These are phyloP conservation scores for Cladosporium sp. DNA, from an alignment of 2,329 filamentous ascomycete genomes.

Conservation along the genomic window DNA sequence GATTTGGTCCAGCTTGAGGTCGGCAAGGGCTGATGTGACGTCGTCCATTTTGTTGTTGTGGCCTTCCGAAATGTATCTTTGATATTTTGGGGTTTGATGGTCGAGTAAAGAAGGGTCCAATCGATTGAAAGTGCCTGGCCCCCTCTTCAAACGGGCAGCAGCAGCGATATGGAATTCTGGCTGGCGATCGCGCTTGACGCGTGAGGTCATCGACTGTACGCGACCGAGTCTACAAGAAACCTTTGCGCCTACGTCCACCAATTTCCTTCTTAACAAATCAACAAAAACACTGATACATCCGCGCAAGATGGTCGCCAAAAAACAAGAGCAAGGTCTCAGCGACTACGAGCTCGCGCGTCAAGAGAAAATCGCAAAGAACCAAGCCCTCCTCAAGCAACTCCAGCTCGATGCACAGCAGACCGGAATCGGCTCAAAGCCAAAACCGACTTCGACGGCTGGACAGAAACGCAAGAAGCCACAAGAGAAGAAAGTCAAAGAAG, in stretches of 20 bases:
- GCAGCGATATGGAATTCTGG: constrained; percentile 3
- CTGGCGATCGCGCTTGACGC: background rate
- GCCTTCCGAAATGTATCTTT: background rate
- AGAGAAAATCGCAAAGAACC: constrained; percentile 84
- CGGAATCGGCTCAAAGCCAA: constrained; percentile 61
- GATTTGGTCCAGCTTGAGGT: constrained; percentile 33
- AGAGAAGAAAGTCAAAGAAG: constrained; percentile 58
- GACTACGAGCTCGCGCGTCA: constrained; percentile 83
- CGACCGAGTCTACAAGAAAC: background rate
- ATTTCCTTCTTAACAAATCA: background rate
- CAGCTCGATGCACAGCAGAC: constrained; percentile 67
- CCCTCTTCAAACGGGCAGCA: background rate
- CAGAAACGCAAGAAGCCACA: constrained; percentile 42
- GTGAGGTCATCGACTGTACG: constrained; percentile 13
- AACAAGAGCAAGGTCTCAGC: constrained; percentile 57
- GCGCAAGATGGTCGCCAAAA: constrained; percentile 15
- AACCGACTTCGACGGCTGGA: constrained; percentile 43
- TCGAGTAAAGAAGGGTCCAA: background rate
- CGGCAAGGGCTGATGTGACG: constrained; percentile 26
- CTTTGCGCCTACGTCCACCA: background rate
- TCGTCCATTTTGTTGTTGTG: constrained; percentile 26
- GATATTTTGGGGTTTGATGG: background rate
- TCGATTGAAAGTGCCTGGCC: background rate
- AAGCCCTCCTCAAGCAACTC: constrained; percentile 77
- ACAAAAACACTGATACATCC: background rate